These are phyloP conservation scores for Penicillium nordicum DNA, from an alignment of 2,329 filamentous ascomycete species.

Conservation along the genomic window DNA sequence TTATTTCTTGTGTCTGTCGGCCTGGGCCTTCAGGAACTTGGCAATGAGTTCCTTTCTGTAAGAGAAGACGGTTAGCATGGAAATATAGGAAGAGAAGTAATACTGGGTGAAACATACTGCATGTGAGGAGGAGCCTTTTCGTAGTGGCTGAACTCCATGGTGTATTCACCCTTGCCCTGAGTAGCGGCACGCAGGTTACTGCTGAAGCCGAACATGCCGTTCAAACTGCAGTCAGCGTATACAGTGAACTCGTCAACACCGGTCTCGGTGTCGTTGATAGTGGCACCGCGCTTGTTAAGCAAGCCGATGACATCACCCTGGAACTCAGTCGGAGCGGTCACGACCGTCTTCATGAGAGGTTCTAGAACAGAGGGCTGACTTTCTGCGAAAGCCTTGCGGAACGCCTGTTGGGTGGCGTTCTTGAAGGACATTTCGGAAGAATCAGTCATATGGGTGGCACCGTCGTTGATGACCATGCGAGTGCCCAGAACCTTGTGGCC, in stretches of 20 bases:
- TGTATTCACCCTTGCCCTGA: conserved; percentile 97
- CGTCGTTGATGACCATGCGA: conserved; percentile 90
- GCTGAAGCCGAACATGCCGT: conserved; percentile 97
- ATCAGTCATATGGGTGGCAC: conserved; percentile 95
- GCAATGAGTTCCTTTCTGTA: conserved; percentile 62
- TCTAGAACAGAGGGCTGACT: conserved; percentile 83
- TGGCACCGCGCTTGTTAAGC: conserved; percentile 93
- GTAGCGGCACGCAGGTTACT: conserved; percentile 87
- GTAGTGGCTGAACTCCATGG: conserved; percentile 98
- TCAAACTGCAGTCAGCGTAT: conserved; percentile 85
- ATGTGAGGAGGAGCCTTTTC: conserved; percentile 79
- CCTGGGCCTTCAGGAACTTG: conserved; percentile 65
- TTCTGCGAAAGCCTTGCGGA: conserved; percentile 85
- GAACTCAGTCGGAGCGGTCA: conserved; percentile 94
- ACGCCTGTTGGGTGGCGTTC: conserved; percentile 90
- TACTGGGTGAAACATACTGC: conserved; percentile 62
- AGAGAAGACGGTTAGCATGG: conserved; percentile 8
- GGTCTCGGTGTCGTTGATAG: conserved; percentile 93
- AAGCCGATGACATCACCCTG: conserved; percentile 93
- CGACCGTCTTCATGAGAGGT: conserved; percentile 96
- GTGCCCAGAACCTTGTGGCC: conserved; percentile 90
- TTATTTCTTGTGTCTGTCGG: conserved; percentile 62
- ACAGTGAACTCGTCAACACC: conserved; percentile 92
- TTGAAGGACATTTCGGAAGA: conserved; percentile 97
- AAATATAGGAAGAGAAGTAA: not conserved